Conservation (phyloP, 2,329 filamentous ascomycete genomes). For the Exophiala sp. region DNA sequence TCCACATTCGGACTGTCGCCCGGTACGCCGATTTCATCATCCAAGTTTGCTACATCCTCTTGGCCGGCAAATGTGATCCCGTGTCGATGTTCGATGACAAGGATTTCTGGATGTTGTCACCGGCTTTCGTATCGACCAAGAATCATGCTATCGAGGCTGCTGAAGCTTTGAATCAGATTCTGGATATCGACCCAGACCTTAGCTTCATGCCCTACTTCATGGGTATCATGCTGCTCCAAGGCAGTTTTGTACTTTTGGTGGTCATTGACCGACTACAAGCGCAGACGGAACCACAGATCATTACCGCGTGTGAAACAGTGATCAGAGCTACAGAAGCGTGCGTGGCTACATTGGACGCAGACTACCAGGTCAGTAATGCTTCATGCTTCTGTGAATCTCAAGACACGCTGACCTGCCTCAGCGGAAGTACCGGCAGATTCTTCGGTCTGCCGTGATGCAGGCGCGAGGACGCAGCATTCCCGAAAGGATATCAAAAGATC, state of each 20-base stretch:
- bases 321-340: constrained; percentile 51
- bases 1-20: constrained; percentile 35
- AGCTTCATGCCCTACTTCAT: constrained; percentile 53
- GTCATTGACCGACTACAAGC: constrained; percentile 47
- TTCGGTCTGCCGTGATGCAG: neutral
- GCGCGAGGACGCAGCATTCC: neutral
- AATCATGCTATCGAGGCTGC: constrained; percentile 47
- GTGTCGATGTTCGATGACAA: constrained; percentile 49
- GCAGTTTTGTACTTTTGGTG: constrained; percentile 49
- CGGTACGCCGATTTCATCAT: constrained; percentile 49
- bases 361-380: constrained; percentile 36
- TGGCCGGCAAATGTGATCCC: constrained; percentile 50
- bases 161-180: constrained; percentile 45
- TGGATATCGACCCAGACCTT: constrained; percentile 48
- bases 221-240: constrained; percentile 51
- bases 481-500: neutral
- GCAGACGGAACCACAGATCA: constrained; percentile 32
- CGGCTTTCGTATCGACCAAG: constrained; percentile 43
- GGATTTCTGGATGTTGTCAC: constrained; percentile 46
- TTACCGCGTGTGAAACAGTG: constrained; percentile 47
- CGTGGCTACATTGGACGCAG: constrained; percentile 48
- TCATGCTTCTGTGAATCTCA: too few relatives aligned
- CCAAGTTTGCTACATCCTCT: constrained; percentile 48
- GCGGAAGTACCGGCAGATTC: neutral
- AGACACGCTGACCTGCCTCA: neutral